Conservation (phyloP, 805 yeast species). For the Saccharomyces paradoxus region DNA sequence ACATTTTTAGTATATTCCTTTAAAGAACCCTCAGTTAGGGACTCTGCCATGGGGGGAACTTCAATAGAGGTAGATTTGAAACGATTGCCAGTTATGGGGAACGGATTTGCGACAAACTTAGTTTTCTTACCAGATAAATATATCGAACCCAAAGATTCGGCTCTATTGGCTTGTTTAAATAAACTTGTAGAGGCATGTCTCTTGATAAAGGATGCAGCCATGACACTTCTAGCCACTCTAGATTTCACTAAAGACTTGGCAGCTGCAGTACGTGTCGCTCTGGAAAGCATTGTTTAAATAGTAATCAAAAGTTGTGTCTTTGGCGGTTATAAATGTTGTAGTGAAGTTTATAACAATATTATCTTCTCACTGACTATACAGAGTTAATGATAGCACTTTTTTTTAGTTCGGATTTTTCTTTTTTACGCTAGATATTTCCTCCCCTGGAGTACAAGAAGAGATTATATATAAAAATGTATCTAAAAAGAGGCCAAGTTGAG, state of each 20-base stretch:
- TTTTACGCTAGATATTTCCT: neutral
- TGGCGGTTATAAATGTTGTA: neutral
- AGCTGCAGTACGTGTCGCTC: neutral
- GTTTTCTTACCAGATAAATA: slow-evolving; percentile 4
- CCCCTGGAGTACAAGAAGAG: neutral
- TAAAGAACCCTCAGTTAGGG: slow-evolving; percentile 93
- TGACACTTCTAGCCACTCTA: neutral
- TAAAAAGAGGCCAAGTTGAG: neutral
- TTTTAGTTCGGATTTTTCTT: neutral
- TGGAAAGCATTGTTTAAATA: neutral
- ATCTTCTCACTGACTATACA: neutral
- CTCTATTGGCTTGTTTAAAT: slow-evolving; percentile 1
- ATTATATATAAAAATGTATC: neutral
- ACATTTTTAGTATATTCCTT: slow-evolving; percentile 60
- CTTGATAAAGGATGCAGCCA: slow-evolving; percentile 4
- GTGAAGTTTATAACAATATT: neutral
- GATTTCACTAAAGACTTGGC: neutral
- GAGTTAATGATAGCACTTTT: neutral
- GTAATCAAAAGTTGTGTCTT: neutral
- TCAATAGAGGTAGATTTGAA: slow-evolving; percentile 50
- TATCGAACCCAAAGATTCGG: neutral
- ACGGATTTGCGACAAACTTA: slow-evolving; percentile 9
- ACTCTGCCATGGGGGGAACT: slow-evolving; percentile 98
- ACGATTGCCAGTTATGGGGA: slow-evolving; percentile 14
- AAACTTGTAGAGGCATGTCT: slow-evolving; percentile 10